Evolutionary conservation across 306 rosid genomes (phyloP).

Genomic region (Cucumis melo): DNA sequence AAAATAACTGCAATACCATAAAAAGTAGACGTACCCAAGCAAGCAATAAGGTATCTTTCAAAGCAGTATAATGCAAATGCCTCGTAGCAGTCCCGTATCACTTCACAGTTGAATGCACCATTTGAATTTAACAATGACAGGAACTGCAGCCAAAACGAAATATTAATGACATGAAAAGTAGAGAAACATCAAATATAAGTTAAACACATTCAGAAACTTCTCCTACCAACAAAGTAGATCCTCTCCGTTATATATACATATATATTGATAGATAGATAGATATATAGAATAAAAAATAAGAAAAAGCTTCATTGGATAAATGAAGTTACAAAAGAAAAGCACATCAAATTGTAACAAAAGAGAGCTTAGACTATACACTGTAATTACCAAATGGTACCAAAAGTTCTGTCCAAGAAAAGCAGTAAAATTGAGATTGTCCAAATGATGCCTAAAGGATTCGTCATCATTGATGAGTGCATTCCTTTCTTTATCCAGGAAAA

Average conservation of each 20-base stretch:
- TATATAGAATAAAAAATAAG: not conserved
- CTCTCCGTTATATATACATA: not conserved
- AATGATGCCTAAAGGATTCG: not conserved
- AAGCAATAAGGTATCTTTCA: slow-evolving; percentile 91
- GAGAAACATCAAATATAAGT: not conserved
- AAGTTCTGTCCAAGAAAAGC: not conserved
- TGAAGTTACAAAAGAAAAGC: not conserved
- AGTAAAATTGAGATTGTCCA: not conserved
- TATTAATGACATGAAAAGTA: not conserved
- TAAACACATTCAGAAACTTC: not conserved
- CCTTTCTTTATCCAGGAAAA: not conserved
- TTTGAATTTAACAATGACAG: slow-evolving; percentile 74
- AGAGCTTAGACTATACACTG: not conserved
- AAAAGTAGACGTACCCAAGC: slow-evolving; percentile 63
- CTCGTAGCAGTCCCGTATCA: slow-evolving; percentile 93
- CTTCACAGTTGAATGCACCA: slow-evolving; percentile 89
- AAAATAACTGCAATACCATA: not conserved
- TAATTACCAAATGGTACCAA: not conserved
- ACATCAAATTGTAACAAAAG: no score
- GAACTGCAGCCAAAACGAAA: slow-evolving; percentile 42
- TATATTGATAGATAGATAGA: not conserved
- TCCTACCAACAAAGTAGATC: not conserved
- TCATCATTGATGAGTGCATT: not conserved
- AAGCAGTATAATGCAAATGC: slow-evolving; percentile 98
- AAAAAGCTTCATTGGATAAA: not conserved